Conservation (phyloP, 2,329 filamentous ascomycete species). For the Colletotrichum scovillei region DNA sequence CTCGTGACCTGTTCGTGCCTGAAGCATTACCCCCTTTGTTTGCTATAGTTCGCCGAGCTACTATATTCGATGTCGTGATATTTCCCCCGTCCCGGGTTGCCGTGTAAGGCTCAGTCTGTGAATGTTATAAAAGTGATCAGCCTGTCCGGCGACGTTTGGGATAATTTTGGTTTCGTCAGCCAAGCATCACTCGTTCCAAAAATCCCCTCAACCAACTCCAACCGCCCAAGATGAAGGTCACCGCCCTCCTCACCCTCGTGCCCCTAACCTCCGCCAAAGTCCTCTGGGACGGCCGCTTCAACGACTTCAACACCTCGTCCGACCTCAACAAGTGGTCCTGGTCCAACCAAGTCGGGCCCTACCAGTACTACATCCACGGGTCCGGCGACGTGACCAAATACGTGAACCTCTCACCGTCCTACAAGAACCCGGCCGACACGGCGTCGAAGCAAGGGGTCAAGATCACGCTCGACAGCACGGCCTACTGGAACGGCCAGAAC, state of each 20-base stretch:
- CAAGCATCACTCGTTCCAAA: not conserved
- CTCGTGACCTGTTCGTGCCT: conserved; percentile 3
- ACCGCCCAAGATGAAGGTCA: conserved; percentile 19
- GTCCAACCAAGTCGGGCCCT: conserved; percentile 75
- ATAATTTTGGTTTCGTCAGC: not conserved
- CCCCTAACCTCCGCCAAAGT: conserved; percentile 41
- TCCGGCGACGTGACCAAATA: conserved; percentile 65
- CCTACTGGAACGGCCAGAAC: conserved; percentile 78
- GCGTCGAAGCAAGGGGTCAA: conserved; percentile 73
- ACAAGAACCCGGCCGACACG: conserved; percentile 74
- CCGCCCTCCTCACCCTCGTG: conserved; percentile 11
- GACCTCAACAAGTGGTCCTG: conserved; percentile 74
- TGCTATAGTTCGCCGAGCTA: not conserved
- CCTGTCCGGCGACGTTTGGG: not conserved
- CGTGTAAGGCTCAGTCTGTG: not conserved
- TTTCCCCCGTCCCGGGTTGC: not conserved
- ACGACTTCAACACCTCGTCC: conserved; percentile 63
- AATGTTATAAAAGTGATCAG: not conserved
- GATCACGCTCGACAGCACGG: conserved; percentile 72
- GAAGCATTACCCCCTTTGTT: not conserved
- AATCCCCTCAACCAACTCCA: not conserved
- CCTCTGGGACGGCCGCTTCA: conserved; percentile 75
- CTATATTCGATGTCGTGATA: conserved; percentile 16
- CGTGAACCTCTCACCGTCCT: conserved; percentile 68
- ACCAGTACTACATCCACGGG: conserved; percentile 83